Base-by-base conservation (phyloP, 1,284 basidiomycete species). In the Tilletia horrida region DNA sequence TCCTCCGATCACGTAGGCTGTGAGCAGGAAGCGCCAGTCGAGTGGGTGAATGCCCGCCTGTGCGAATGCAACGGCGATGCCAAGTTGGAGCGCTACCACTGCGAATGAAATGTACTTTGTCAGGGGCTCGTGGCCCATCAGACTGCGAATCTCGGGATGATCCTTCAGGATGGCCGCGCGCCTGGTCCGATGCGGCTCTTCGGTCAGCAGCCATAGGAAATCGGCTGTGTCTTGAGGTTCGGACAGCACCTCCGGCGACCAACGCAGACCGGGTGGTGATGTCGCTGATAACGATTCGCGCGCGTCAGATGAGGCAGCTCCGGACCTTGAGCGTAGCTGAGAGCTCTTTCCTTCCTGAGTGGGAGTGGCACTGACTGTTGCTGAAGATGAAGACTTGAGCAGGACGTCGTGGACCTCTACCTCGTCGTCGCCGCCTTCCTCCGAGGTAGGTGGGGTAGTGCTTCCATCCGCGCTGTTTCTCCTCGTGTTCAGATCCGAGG, bases 41-140 rank as follows among this genome's bases (percentile, higher is more conserved):
- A 90, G 82, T 0, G 91, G 88, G 55, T 86, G 85, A 0, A 87
- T 87, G 11, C 63, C 63, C 2, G 18, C 16, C 11, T 88, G 82
- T 16, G 90, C 88, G 29, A 95, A 86, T 68, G 88, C 83, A 23
- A 75, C 40, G 21, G 93, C 91, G 16, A 87, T 78, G 27, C 82
- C 76, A 45, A 98, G 67, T 82, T 98, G 95, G 35, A 94, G 82
- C 0, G 85, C 75, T 31, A 95, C 89, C 69, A 98, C 94, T 64
- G 84, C 81, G 8, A 91, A 77, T 7, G 93, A 92, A 71, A 96
- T 84, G 76, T 89, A 96, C 85, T 93, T 93, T 3, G 95, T 98
- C 61, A 90, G 83, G 0, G 90, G 89, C 75, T 96, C 93, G 76
- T 93, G 86, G 29, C 95, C 95, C 95, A 98, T 98, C 52, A 98